A percentile compares a stretch with the other conserved stretches of the same genome.
These are phyloP conservation scores for Aureobasidium subglaciale DNA, from an alignment of 2,329 filamentous ascomycete genomes.

Conservation along the genomic window DNA sequence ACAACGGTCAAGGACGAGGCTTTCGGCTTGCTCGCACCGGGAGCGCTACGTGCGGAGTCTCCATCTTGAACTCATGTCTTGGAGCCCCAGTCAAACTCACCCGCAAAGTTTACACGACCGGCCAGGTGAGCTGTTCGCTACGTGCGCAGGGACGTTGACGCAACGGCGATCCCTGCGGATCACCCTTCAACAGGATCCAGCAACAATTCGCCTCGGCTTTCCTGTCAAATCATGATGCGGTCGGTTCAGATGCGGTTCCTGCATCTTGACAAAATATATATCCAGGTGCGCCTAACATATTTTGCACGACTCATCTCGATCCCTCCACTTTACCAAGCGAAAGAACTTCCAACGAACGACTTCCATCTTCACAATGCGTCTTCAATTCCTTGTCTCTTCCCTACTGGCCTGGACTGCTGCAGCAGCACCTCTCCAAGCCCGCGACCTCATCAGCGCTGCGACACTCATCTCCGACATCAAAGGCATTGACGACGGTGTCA, in stretches of 20 bases:
- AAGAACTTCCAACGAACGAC: not conserved
- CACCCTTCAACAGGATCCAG: not conserved
- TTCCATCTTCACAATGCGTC: not conserved
- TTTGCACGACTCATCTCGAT: not conserved
- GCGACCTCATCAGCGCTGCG: slow-evolving; percentile 19
- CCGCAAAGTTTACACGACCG: not conserved
- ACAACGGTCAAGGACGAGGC: not conserved
- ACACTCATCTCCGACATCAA: slow-evolving; percentile 20
- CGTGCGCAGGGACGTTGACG: not conserved
- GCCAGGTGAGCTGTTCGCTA: no score
- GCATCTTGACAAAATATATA: not conserved
- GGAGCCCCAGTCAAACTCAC: not conserved
- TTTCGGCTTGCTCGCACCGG: not conserved
- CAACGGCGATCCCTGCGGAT: not conserved
- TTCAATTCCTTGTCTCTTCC: not conserved
- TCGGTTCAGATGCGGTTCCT: no score
- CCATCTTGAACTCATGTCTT: not conserved
- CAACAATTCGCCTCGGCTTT: not conserved
- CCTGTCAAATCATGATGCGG: not conserved
- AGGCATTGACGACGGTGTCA: slow-evolving; percentile 20
- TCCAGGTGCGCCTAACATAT: not conserved
- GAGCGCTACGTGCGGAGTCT: not conserved
- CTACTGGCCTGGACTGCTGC: not conserved
- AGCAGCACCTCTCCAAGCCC: not conserved
- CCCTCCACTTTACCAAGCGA: not conserved